These are phyloP conservation scores for Pseudopyricularia javanii DNA, from an alignment of 2,329 filamentous ascomycete genomes.

Conservation along the genomic window DNA sequence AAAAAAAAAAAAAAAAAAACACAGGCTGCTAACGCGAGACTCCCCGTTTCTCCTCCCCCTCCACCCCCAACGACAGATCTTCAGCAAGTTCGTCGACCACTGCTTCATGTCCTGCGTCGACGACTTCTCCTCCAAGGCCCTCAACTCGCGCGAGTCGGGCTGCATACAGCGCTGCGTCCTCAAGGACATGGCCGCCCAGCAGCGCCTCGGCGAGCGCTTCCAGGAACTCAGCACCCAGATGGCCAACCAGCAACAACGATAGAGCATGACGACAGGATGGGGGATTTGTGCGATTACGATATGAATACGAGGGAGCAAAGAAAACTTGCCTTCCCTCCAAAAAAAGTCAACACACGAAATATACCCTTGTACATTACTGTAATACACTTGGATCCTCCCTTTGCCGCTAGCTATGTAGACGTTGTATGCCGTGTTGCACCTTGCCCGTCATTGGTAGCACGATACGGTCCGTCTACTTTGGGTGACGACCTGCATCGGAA, in stretches of 20 bases:
- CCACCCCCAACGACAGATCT: too few relatives aligned
- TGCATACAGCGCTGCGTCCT: conserved; percentile 92
- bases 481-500: not conserved
- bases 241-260: conserved; percentile 28
- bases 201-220: conserved; percentile 86
- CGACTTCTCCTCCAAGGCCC: conserved; percentile 95
- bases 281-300: not conserved
- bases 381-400: not conserved
- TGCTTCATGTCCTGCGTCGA: conserved; percentile 97
- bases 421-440: too few relatives aligned
- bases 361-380: conserved; percentile 2
- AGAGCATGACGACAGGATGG: not conserved
- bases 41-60: too few relatives aligned
- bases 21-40: too few relatives aligned
- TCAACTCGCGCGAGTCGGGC: conserved; percentile 76
- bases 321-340: not conserved
- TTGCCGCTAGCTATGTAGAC: too few relatives aligned
- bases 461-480: too few relatives aligned
- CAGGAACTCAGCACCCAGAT: conserved; percentile 54
- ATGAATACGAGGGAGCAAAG: not conserved
- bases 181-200: conserved; percentile 87
- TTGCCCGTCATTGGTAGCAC: too few relatives aligned
- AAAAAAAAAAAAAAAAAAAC: not conserved
- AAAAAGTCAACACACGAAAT: not conserved
- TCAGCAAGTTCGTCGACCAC: conserved; percentile 61